Evolutionary conservation across 208 protist genomes (phyloP).

Genomic region (Trypanosoma boissoni): DNA sequence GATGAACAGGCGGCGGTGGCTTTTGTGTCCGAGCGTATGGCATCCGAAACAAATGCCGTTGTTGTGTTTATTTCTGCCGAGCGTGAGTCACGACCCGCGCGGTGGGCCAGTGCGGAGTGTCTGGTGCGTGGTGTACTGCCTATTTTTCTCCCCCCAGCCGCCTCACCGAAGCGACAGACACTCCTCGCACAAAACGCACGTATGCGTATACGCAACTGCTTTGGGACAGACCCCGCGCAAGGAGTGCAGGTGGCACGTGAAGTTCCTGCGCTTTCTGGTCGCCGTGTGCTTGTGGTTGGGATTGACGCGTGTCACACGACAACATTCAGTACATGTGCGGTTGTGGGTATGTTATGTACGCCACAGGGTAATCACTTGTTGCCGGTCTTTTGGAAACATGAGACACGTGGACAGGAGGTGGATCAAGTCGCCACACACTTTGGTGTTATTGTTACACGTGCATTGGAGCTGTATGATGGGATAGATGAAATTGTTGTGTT

Average conservation of each 20-base stretch:
- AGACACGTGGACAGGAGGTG: slow-evolving; percentile 60
- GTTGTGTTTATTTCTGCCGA: slow-evolving; percentile 63
- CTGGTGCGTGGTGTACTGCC: slow-evolving; percentile 73
- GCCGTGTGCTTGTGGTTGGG: slow-evolving; percentile 69
- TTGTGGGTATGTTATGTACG: slow-evolving; percentile 68
- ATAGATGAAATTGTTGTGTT: slow-evolving; percentile 88
- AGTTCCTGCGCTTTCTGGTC: slow-evolving; percentile 53
- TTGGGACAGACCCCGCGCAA: slow-evolving; percentile 68
- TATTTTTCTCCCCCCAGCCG: slow-evolving; percentile 39
- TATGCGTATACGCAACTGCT: slow-evolving; percentile 45
- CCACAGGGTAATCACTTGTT: slow-evolving; percentile 59
- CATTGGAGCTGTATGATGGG: slow-evolving; percentile 42
- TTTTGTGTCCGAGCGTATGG: slow-evolving; percentile 50
- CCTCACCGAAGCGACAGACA: slow-evolving; percentile 28
- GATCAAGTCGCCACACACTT: slow-evolving; percentile 62
- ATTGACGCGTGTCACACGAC: slow-evolving; percentile 87
- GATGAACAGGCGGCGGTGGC: slow-evolving; percentile 57
- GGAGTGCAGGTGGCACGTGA: slow-evolving; percentile 60
- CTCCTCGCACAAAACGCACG: slow-evolving; percentile 41
- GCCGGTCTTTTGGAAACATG: slow-evolving; percentile 76
- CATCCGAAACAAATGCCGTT: slow-evolving; percentile 47
- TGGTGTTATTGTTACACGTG: slow-evolving; percentile 30
- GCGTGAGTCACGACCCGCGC: slow-evolving; percentile 48
- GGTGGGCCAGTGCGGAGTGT: slow-evolving; percentile 80
- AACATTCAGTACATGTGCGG: slow-evolving; percentile 51